phyloP scores from a whole-genome alignment of 1,284 basidiomycete genomes.

The Abortiporus biennis region DNA sequence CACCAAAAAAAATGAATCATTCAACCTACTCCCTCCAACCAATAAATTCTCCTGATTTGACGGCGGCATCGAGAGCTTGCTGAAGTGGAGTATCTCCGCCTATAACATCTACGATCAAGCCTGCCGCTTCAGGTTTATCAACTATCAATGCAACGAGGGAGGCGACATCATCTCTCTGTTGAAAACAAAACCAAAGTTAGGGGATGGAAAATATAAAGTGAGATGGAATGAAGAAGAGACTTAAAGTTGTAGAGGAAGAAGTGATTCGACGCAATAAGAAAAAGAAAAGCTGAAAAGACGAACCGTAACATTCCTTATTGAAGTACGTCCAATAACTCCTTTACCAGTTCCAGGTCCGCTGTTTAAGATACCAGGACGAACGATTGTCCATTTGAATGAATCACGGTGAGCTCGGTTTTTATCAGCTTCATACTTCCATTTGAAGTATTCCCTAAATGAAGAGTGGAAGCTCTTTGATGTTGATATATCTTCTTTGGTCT shows the following conservation, averaged over 20 bases:
- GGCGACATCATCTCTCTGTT: conserved; percentile 60
- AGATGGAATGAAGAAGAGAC: too few species aligned
- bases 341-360: conserved; percentile 50
- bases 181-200: too few species aligned
- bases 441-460: conserved; percentile 43
- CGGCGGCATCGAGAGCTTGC: conserved; percentile 40
- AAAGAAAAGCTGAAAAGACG: neutral
- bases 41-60: too few species aligned
- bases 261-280: neutral
- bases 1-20: too few species aligned
- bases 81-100: conserved; percentile 49
- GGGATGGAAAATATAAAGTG: too few species aligned
- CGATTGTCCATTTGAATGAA: conserved; percentile 63
- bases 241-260: too few species aligned
- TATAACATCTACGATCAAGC: conserved; percentile 59
- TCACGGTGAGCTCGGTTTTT: conserved; percentile 53
- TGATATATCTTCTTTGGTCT: conserved; percentile 44
- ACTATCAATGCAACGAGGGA: conserved; percentile 44
- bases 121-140: conserved; percentile 50
- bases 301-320: conserved; percentile 38
- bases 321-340: conserved; percentile 52
- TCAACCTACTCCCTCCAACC: too few species aligned
- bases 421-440: conserved; percentile 70
- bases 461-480: conserved; percentile 37
- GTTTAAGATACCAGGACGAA: conserved; percentile 58